phyloP scores from a whole-genome alignment of 2,329 filamentous ascomycete species.

The Aspergillus texensis region DNA sequence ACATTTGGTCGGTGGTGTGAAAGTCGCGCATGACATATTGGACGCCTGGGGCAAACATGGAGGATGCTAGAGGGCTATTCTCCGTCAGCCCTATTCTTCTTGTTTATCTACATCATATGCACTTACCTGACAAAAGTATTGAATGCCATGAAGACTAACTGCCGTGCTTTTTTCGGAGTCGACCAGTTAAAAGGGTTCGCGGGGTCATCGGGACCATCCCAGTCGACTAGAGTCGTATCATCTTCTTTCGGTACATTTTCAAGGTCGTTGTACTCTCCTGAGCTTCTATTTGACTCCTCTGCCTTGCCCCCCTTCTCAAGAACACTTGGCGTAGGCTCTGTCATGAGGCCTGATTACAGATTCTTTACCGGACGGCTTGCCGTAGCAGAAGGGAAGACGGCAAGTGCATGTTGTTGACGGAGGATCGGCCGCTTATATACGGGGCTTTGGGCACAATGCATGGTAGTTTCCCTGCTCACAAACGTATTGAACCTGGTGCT shows the following conservation, averaged over 20 bases:
- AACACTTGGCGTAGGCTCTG: not conserved
- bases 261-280: not conserved
- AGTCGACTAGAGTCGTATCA: conserved; percentile 12
- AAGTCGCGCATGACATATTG: conserved; percentile 24
- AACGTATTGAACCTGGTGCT: not conserved
- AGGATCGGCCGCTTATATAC: not conserved
- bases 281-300: not conserved
- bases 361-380: not conserved
- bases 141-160: conserved; percentile 23
- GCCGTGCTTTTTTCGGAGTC: conserved; percentile 24
- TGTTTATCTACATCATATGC: too few relatives aligned
- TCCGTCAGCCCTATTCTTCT: not conserved
- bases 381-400: not conserved
- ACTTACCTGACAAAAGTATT: conserved; percentile 30
- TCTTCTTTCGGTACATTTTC: not conserved
- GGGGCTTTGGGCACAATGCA: not conserved
- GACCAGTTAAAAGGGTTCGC: conserved; percentile 39
- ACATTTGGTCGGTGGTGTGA: conserved; percentile 15
- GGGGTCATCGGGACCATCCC: conserved; percentile 32
- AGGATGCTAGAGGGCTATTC: conserved; percentile 26
- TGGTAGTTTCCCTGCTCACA: not conserved
- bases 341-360: not conserved
- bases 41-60: conserved; percentile 41
- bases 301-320: not conserved
- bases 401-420: not conserved